These are phyloP conservation scores for Jacaranda mimosifolia DNA, from an alignment of 257 asterid species.

Conservation along the genomic window DNA sequence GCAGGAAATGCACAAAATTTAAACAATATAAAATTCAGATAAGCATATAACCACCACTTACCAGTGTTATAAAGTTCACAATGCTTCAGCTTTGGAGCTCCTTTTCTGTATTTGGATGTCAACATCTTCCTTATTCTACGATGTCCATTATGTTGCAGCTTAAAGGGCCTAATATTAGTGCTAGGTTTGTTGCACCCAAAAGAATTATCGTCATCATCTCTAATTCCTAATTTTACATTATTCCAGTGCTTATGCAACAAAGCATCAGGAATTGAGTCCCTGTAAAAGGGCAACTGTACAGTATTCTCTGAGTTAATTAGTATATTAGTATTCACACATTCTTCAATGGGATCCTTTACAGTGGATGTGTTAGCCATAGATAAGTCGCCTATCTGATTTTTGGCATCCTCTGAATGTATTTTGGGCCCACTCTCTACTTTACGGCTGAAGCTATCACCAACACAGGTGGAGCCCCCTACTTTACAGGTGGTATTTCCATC, in stretches of 20 bases:
- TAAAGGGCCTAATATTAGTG: conserved; percentile 74
- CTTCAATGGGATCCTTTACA: conserved; percentile 62
- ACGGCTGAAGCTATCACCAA: conserved; percentile 41
- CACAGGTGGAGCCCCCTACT: conserved; percentile 39
- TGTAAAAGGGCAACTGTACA: conserved; percentile 89
- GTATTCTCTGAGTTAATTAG: conserved; percentile 70
- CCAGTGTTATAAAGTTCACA: conserved; percentile 61
- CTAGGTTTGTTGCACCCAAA: conserved; percentile 68
- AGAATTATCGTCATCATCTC: conserved; percentile 96
- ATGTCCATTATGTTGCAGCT: conserved; percentile 62
- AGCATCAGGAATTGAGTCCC: conserved; percentile 67
- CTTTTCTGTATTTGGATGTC: conserved; percentile 76
- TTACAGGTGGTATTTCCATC: conserved; percentile 39
- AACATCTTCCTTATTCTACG: conserved; percentile 79
- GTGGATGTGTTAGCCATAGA: conserved; percentile 56
- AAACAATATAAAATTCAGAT: conserved; percentile 2
- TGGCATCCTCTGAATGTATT: conserved; percentile 46
- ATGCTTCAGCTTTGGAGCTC: conserved; percentile 70
- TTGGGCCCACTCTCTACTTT: conserved; percentile 47
- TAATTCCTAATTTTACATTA: conserved; percentile 88
- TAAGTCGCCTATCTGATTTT: conserved; percentile 46
- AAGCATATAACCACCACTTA: conserved; percentile 50
- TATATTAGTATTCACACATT: conserved; percentile 64
- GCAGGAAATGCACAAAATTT: not conserved
- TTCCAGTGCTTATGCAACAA: conserved; percentile 67